A percentile compares a stretch with the other conserved stretches of the same genome.
Evolutionary conservation across 306 rosid genomes (phyloP).

Genomic region (Prunus dulcis): DNA sequence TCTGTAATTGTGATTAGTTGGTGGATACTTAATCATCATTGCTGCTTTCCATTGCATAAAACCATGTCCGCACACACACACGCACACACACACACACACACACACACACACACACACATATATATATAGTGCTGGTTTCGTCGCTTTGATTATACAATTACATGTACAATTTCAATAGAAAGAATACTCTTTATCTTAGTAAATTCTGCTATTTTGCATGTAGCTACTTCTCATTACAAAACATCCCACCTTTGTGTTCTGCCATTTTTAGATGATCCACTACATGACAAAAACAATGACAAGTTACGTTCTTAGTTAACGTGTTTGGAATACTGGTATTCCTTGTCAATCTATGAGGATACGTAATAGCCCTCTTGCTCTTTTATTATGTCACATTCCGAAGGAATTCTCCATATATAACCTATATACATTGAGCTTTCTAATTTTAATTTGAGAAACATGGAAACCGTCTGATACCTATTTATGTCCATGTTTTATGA

Average conservation of each 20-base stretch:
- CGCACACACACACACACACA: too few species aligned
- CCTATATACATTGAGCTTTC: background rate
- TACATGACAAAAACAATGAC: background rate
- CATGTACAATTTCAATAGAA: background rate
- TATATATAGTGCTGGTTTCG: too few species aligned
- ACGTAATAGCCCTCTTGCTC: background rate
- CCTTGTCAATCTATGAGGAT: background rate
- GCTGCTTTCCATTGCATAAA: too few species aligned
- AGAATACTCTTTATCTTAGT: background rate
- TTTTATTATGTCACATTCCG: background rate
- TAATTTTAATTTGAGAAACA: background rate
- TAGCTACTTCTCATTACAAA: background rate
- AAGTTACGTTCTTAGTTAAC: too few species aligned
- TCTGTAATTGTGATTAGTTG: background rate
- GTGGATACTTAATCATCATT: too few species aligned
- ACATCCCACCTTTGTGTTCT: background rate
- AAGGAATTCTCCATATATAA: background rate
- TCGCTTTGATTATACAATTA: too few species aligned
- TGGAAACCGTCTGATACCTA: background rate
- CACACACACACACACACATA: too few species aligned
- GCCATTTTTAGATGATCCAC: background rate
- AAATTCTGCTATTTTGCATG: background rate
- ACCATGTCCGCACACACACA: too few species aligned
- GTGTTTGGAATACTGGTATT: too few species aligned
- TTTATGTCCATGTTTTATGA: background rate